These are phyloP conservation scores for Mollisia scopiformis DNA, from an alignment of 2,329 filamentous ascomycete species.

Conservation along the genomic window DNA sequence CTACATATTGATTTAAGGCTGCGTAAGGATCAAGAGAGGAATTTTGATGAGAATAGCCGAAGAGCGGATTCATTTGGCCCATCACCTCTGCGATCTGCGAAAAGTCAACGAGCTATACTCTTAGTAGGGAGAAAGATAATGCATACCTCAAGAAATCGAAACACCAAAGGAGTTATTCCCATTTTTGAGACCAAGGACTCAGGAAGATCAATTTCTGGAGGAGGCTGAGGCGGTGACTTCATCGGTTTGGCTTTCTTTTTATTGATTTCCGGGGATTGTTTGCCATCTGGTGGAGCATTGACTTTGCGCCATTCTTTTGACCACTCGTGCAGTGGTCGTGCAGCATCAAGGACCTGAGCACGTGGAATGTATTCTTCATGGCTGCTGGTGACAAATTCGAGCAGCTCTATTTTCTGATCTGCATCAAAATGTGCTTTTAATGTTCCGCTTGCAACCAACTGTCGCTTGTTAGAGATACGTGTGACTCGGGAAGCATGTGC, in stretches of 20 bases:
- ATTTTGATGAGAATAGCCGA: slow-evolving; percentile 59
- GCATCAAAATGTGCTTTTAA: slow-evolving; percentile 79
- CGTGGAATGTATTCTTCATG: slow-evolving; percentile 87
- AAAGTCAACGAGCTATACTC: slow-evolving; percentile 30
- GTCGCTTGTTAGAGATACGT: slow-evolving; percentile 32
- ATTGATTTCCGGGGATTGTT: slow-evolving; percentile 67
- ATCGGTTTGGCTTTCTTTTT: slow-evolving; percentile 65
- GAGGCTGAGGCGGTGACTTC: slow-evolving; percentile 61
- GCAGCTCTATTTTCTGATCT: slow-evolving; percentile 78
- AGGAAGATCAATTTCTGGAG: slow-evolving; percentile 64
- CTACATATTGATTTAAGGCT: slow-evolving; percentile 64
- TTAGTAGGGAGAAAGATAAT: not conserved
- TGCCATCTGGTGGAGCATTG: slow-evolving; percentile 56
- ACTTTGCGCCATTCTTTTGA: slow-evolving; percentile 66
- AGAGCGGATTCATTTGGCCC: slow-evolving; percentile 67
- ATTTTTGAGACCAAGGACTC: slow-evolving; percentile 56
- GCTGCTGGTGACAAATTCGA: slow-evolving; percentile 77
- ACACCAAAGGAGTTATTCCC: slow-evolving; percentile 63
- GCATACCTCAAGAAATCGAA: slow-evolving; percentile 65
- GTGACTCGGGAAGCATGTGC: not conserved
- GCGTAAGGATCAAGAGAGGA: slow-evolving; percentile 57
- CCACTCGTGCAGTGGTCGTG: slow-evolving; percentile 65
- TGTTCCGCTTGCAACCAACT: slow-evolving; percentile 78
- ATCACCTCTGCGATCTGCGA: slow-evolving; percentile 65
- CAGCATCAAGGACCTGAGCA: slow-evolving; percentile 61